Percentiles rank a stretch among this genome's conserved stretches.
phyloP scores from a whole-genome alignment of 768 basidiomycete genomes.

The Leccinum rimulosum region DNA sequence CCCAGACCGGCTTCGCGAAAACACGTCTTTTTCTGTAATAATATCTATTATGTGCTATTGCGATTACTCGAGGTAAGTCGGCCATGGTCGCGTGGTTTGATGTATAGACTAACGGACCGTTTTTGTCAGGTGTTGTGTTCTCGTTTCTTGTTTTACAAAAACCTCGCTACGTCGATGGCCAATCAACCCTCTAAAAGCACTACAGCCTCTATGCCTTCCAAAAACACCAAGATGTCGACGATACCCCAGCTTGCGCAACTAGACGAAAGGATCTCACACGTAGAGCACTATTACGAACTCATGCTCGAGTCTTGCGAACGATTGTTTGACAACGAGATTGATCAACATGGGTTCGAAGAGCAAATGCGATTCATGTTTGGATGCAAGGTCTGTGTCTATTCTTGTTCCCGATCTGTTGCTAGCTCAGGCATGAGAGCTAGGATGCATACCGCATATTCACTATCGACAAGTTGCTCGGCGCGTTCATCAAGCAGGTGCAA shows the following conservation, averaged over 20 bases:
- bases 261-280: conserved; percentile 41
- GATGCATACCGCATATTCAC: conserved; percentile 90
- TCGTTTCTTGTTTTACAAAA: conserved; percentile 77
- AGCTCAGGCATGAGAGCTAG: conserved; percentile 33
- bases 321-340: conserved; percentile 90
- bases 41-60: conserved; percentile 81
- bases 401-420: not conserved
- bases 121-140: conserved; percentile 70
- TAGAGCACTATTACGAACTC: conserved; percentile 76
- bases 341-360: conserved; percentile 86
- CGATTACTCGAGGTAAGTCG: conserved; percentile 78
- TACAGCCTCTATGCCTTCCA: conserved; percentile 14
- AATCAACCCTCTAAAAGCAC: conserved; percentile 20
- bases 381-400: conserved; percentile 50
- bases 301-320: conserved; percentile 85
- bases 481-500: conserved; percentile 89
- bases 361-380: conserved; percentile 86
- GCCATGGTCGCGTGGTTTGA: not conserved
- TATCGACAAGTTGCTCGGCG: conserved; percentile 85
- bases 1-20: conserved; percentile 41
- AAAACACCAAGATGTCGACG: conserved; percentile 30
- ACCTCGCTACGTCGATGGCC: conserved; percentile 51
- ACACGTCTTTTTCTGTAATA: conserved; percentile 83
- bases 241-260: conserved; percentile 27
- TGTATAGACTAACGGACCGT: not conserved